A percentile compares a stretch with the other conserved stretches of the same genome.
Evolutionary conservation across 257 asterid species (phyloP).

Genomic region (Echium plantagineum): DNA sequence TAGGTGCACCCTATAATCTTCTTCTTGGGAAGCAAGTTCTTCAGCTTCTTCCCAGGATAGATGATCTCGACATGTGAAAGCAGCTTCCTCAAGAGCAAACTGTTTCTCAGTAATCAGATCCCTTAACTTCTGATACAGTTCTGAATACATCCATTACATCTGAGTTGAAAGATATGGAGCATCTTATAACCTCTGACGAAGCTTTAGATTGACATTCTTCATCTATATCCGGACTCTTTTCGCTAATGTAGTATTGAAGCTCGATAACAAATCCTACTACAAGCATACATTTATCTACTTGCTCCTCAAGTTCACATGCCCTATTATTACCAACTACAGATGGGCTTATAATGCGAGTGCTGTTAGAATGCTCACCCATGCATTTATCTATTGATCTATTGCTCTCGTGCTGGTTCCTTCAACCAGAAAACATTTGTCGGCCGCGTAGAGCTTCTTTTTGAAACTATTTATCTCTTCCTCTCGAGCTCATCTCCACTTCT

Average conservation of each 20-base stretch:
- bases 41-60: slow-evolving; percentile 99
- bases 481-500: too few relatives aligned
- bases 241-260: slow-evolving; percentile 37
- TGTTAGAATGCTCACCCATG: too few relatives aligned
- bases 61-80: slow-evolving; percentile 84
- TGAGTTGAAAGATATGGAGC: slow-evolving; percentile 52
- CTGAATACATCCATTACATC: slow-evolving; percentile 84
- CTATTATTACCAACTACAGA: too few relatives aligned
- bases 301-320: slow-evolving; percentile 72
- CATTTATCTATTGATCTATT: too few relatives aligned
- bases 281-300: slow-evolving; percentile 67
- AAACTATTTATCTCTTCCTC: too few relatives aligned
- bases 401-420: too few relatives aligned
- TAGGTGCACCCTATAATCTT: slow-evolving; percentile 86
- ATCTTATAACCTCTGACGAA: slow-evolving; percentile 54
- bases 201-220: slow-evolving; percentile 26
- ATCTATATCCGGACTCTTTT: slow-evolving; percentile 23
- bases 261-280: slow-evolving; percentile 58
- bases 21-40: slow-evolving; percentile 98
- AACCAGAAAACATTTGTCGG: too few relatives aligned
- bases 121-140: slow-evolving; percentile 73
- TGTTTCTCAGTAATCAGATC: slow-evolving; percentile 84
- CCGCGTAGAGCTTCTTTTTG: too few relatives aligned
- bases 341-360: too few relatives aligned
- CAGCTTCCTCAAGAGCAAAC: slow-evolving; percentile 93